A percentile compares a stretch with the other conserved stretches of the same genome.
phyloP scores from a whole-genome alignment of 169 alveolate species.

The Babesia ovata region DNA sequence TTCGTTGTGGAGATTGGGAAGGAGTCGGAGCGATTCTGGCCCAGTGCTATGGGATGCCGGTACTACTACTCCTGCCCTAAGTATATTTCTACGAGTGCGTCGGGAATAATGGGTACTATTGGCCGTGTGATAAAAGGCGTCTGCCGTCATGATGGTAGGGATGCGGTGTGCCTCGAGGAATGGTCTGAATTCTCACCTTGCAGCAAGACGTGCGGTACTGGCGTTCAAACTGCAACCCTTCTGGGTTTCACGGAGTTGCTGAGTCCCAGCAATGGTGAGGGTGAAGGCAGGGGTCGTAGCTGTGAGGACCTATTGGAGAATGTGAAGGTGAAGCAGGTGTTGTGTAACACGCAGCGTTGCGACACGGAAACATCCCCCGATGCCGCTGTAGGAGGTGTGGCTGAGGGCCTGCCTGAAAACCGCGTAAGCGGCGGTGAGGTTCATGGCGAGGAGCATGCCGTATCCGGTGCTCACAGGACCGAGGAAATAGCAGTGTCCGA shows the following conservation, averaged over 20 bases:
- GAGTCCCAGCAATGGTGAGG: slow-evolving; percentile 28
- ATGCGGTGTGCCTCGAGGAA: slow-evolving; percentile 59
- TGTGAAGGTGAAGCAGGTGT: slow-evolving; percentile 8
- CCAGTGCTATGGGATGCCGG: slow-evolving; percentile 47
- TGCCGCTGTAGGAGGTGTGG: too few species aligned
- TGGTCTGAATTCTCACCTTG: slow-evolving; percentile 61
- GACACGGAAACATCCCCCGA: too few species aligned
- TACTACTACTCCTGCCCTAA: slow-evolving; percentile 27
- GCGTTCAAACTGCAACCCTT: slow-evolving; percentile 23
- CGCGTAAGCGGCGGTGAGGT: too few species aligned
- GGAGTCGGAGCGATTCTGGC: slow-evolving; percentile 16
- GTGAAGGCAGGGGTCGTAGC: slow-evolving; percentile 38
- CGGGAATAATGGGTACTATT: not conserved
- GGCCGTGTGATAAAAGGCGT: slow-evolving; percentile 11
- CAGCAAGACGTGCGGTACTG: slow-evolving; percentile 53
- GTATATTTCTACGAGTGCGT: slow-evolving; percentile 10
- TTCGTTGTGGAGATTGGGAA: slow-evolving; percentile 47
- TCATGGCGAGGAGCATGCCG: too few species aligned
- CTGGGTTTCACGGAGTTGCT: slow-evolving; percentile 18
- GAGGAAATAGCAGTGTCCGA: too few species aligned
- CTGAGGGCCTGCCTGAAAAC: too few species aligned
- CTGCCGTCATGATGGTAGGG: slow-evolving; percentile 37
- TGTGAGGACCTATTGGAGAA: slow-evolving; percentile 50
- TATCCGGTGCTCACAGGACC: too few species aligned
- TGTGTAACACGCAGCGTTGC: slow-evolving; percentile 50